phyloP scores from a whole-genome alignment of 805 yeast genomes.

The Clavispora phyllophila region DNA sequence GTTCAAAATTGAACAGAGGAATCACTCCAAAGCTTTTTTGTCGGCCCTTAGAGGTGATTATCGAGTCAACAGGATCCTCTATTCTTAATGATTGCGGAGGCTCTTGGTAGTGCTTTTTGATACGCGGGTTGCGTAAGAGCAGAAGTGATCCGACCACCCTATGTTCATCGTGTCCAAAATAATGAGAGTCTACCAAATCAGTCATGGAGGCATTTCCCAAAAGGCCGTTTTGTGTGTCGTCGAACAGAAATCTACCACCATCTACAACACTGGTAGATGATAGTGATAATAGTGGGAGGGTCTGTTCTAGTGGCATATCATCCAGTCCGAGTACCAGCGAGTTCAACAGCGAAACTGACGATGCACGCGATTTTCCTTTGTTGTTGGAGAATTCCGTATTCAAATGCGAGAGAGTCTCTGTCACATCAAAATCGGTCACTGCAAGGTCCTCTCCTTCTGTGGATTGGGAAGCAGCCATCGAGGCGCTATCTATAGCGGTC shows the following conservation, averaged over 20 bases:
- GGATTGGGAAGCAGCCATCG: background rate
- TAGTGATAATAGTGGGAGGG: slow-evolving; percentile 12
- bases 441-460: background rate
- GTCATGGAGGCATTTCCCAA: slow-evolving; percentile 7
- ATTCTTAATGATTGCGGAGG: background rate
- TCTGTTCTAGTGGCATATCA: slow-evolving; percentile 9
- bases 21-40: slow-evolving; percentile 15
- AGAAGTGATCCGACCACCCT: slow-evolving; percentile 5
- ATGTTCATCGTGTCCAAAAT: slow-evolving; percentile 7
- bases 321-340: slow-evolving; percentile 1
- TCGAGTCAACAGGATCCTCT: background rate
- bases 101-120: slow-evolving; percentile 14
- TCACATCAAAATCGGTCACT: slow-evolving; percentile 1
- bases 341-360: slow-evolving; percentile 12
- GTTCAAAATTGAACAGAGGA: background rate
- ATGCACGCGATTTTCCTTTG: slow-evolving; percentile 6
- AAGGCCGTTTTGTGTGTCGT: background rate
- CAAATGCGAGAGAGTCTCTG: slow-evolving; percentile 2
- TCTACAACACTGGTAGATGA: slow-evolving; percentile 8
- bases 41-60: background rate
- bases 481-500: background rate
- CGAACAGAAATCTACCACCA: slow-evolving; percentile 4
- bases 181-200: slow-evolving; percentile 11
- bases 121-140: slow-evolving; percentile 13
- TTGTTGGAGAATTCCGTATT: background rate